Evolutionary conservation across 1,139 yeast genomes (phyloP).

Genomic region (Blastobotrys buckinghamii): DNA sequence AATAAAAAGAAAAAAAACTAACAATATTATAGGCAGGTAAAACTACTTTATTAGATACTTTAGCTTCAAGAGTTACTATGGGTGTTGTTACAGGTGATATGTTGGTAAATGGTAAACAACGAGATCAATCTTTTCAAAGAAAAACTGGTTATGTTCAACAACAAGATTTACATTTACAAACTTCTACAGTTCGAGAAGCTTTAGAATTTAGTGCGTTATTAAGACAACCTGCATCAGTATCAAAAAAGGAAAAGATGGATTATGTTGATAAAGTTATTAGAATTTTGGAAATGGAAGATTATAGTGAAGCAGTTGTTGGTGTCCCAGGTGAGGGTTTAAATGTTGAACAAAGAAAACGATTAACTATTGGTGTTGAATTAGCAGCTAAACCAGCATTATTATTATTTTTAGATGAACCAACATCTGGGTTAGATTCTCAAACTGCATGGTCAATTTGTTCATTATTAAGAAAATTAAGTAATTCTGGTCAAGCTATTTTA

Average conservation of each 20-base stretch:
- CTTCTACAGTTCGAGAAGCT: slow-evolving; percentile 92
- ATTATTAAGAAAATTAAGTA: slow-evolving; percentile 66
- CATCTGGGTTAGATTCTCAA: slow-evolving; percentile 92
- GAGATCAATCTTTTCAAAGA: slow-evolving; percentile 46
- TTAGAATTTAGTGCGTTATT: slow-evolving; percentile 86
- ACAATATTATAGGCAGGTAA: slow-evolving; percentile 80
- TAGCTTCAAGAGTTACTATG: slow-evolving; percentile 79
- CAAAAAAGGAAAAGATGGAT: slow-evolving; percentile 59
- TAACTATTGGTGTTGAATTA: slow-evolving; percentile 75
- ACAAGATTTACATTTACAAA: slow-evolving; percentile 85
- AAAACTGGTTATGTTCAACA: slow-evolving; percentile 98
- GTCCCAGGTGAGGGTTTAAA: slow-evolving; percentile 93
- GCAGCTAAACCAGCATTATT: slow-evolving; percentile 67
- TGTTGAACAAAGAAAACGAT: slow-evolving; percentile 80
- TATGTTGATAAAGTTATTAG: slow-evolving; percentile 64
- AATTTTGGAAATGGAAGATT: slow-evolving; percentile 73
- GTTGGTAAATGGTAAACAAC: slow-evolving; percentile 62
- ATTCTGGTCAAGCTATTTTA: slow-evolving; percentile 75
- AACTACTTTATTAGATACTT: slow-evolving; percentile 82
- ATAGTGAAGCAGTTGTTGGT: slow-evolving; percentile 73
- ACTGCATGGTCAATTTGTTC: slow-evolving; percentile 85
- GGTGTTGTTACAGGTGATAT: slow-evolving; percentile 67
- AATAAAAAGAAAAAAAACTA: slow-evolving; percentile 44
- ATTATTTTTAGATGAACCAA: slow-evolving; percentile 78
- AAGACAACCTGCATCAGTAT: slow-evolving; percentile 77